These are phyloP conservation scores for Leccinum imitatum DNA, from an alignment of 768 basidiomycete species.

Conservation along the genomic window DNA sequence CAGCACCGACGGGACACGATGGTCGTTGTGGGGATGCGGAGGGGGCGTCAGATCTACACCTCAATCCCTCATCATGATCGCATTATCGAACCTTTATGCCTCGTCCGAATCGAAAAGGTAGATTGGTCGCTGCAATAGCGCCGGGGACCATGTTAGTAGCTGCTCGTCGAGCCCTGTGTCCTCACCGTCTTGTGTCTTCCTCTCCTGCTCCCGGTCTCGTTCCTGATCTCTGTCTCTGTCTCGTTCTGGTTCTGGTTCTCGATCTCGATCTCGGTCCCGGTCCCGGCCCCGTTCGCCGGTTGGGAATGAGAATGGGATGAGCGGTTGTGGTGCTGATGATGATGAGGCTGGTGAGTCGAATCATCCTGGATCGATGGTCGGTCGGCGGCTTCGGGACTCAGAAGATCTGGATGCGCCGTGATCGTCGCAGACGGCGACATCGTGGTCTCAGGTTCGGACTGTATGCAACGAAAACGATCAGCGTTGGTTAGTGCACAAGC, in stretches of 20 bases:
- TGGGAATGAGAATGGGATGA: background rate
- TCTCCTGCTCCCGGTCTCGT: background rate
- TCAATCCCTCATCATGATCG: background rate
- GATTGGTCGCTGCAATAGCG: conserved; percentile 29
- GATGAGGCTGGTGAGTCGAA: conserved; percentile 1
- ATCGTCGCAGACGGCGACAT: conserved; percentile 31
- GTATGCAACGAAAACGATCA: background rate
- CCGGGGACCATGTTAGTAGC: conserved; percentile 23
- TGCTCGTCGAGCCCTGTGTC: conserved; percentile 10
- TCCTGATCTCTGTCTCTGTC: background rate
- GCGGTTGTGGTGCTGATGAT: background rate
- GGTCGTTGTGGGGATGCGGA: background rate
- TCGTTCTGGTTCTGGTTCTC: background rate
- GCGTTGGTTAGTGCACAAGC: background rate
- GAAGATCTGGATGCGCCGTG: conserved; percentile 38
- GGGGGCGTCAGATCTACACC: background rate
- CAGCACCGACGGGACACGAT: background rate
- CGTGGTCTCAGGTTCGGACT: conserved; percentile 43
- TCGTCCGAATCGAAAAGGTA: conserved; percentile 33
- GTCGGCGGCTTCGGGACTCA: conserved; percentile 44
- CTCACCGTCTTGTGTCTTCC: background rate
- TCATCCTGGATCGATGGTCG: conserved; percentile 24
- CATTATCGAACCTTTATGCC: background rate
- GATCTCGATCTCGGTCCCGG: background rate
- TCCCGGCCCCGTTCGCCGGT: background rate